These are phyloP conservation scores for Boletus huronensis DNA, from an alignment of 768 basidiomycete genomes.

Conservation along the genomic window DNA sequence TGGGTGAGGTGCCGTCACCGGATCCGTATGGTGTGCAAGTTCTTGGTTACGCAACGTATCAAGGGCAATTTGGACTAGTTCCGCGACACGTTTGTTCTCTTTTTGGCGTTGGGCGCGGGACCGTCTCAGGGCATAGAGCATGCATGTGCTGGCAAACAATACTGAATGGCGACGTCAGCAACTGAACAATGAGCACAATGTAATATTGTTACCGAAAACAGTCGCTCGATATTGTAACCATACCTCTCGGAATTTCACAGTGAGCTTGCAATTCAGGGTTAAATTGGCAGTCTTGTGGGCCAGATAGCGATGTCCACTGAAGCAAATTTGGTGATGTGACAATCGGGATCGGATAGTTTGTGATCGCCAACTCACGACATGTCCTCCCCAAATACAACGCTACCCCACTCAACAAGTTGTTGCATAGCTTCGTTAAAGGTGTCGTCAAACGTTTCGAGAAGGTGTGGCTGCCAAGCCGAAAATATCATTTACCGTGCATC, in stretches of 20 bases:
- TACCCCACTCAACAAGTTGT: conserved; percentile 71
- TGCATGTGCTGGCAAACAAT: conserved; percentile 25
- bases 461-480: conserved; percentile 43
- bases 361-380: conserved; percentile 48
- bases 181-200: conserved; percentile 6
- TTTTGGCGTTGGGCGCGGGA: conserved; percentile 46
- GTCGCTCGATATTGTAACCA: conserved; percentile 69
- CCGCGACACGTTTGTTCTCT: conserved; percentile 64
- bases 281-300: conserved; percentile 70
- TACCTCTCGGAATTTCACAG: conserved; percentile 59
- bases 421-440: conserved; percentile 78
- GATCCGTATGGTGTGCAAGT: conserved; percentile 76
- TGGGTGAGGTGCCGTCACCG: conserved; percentile 66
- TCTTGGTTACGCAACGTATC: conserved; percentile 82
- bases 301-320: conserved; percentile 68
- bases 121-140: conserved; percentile 23
- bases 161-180: conserved; percentile 22
- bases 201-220: conserved; percentile 50
- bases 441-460: conserved; percentile 61
- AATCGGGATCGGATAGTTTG: conserved; percentile 22
- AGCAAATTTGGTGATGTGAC: conserved; percentile 19
- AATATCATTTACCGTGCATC: conserved; percentile 16
- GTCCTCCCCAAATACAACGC: conserved; percentile 64
- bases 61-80: conserved; percentile 75
- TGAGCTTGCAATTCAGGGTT: conserved; percentile 61